phyloP scores from a whole-genome alignment of 2,329 filamentous ascomycete genomes.

The Cryphonectria parasitica region DNA sequence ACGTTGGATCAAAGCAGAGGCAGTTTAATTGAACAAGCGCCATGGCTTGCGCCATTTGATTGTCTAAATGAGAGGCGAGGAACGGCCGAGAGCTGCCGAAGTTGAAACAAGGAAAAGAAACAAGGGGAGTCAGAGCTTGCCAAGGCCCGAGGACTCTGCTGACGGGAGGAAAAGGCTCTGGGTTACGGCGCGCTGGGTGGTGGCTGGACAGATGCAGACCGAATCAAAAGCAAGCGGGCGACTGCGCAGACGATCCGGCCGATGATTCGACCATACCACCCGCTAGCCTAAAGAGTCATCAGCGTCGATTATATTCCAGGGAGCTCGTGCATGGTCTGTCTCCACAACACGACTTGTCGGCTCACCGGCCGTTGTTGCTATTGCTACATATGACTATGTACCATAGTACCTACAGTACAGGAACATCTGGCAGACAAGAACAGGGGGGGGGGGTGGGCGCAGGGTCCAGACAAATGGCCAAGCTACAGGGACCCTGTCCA shows the following conservation, averaged over 20 bases:
- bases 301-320: constrained; percentile 38
- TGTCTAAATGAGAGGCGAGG: constrained; percentile 16
- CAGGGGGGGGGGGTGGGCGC: constrained; percentile 3
- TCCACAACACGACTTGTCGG: constrained; percentile 34
- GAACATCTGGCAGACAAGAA: constrained; percentile 9
- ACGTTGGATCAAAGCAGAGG: neutral
- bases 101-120: constrained; percentile 26
- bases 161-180: constrained; percentile 26
- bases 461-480: constrained; percentile 2
- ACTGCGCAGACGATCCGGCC: constrained; percentile 43
- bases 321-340: constrained; percentile 32
- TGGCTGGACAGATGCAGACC: constrained; percentile 36
- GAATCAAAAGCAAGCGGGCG: constrained; percentile 43
- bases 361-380: constrained; percentile 15
- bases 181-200: constrained; percentile 30
- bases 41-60: constrained; percentile 13
- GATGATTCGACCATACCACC: constrained; percentile 32
- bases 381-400: neutral
- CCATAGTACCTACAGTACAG: neutral
- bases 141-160: constrained; percentile 23
- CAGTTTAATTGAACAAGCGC: constrained; percentile 12
- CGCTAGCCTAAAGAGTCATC: constrained; percentile 34
- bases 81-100: constrained; percentile 23
- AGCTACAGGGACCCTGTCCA: neutral
- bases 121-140: constrained; percentile 16